phyloP scores from a whole-genome alignment of 768 basidiomycete genomes.

The Leccinum imitatum region DNA sequence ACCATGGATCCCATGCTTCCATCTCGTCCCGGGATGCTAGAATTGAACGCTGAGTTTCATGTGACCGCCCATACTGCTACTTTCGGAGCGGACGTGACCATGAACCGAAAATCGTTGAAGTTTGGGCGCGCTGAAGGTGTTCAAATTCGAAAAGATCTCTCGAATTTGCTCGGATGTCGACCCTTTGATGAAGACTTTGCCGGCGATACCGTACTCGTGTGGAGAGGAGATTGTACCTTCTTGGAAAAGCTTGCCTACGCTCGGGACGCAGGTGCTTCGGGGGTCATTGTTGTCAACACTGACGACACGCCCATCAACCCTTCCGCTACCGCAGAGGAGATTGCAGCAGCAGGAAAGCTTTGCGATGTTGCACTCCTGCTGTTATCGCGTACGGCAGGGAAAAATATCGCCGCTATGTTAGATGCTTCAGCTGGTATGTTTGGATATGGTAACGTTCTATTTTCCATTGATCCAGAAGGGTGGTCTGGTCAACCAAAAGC shows the following conservation, averaged over 20 bases:
- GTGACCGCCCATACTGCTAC: constrained; percentile 61
- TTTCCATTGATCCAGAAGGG: constrained; percentile 47
- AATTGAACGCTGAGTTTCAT: constrained; percentile 44
- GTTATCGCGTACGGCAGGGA: constrained; percentile 51
- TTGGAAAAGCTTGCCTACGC: constrained; percentile 77
- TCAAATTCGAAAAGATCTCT: constrained; percentile 49
- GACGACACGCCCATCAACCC: constrained; percentile 64
- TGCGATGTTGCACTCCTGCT: constrained; percentile 60
- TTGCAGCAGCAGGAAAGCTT: constrained; percentile 56
- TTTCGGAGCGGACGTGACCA: constrained; percentile 67
- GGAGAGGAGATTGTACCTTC: constrained; percentile 86
- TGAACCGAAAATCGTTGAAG: constrained; percentile 32
- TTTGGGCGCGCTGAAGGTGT: constrained; percentile 55
- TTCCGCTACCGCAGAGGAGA: constrained; percentile 56
- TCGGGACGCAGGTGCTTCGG: constrained; percentile 66
- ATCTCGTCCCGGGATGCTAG: constrained; percentile 38
- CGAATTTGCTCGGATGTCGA: constrained; percentile 60
- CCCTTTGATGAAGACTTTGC: constrained; percentile 50
- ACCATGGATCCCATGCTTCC: constrained; percentile 47
- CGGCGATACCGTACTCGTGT: constrained; percentile 58
- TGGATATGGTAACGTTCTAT: constrained; percentile 48
- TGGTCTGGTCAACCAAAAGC: constrained; percentile 24
- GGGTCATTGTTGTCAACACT: constrained; percentile 73
- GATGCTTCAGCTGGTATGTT: constrained; percentile 43
- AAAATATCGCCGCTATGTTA: constrained; percentile 55